Percentiles rank a stretch among this genome's conserved stretches.
phyloP scores from a whole-genome alignment of 2,329 filamentous ascomycete species.

The Trichophyton schoenleinii region DNA sequence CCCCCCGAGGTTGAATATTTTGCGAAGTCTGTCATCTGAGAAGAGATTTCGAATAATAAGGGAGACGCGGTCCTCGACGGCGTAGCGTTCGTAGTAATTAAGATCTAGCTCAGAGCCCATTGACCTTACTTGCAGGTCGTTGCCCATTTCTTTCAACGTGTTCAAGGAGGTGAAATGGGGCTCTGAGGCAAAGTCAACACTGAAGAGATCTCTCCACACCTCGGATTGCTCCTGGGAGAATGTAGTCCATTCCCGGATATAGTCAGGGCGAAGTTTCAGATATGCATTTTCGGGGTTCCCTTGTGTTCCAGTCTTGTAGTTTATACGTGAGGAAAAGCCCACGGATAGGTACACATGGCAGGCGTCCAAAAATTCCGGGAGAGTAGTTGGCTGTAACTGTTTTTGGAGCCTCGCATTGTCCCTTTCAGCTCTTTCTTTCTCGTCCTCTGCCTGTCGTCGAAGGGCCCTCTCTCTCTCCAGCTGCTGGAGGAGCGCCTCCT shows the following conservation, averaged over 20 bases:
- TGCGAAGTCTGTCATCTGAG: conserved; percentile 3
- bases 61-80: conserved; percentile 7
- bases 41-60: conserved; percentile 5
- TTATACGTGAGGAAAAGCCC: conserved; percentile 4
- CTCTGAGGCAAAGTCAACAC: conserved; percentile 8
- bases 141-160: conserved; percentile 6
- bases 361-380: conserved; percentile 12
- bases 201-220: conserved; percentile 7
- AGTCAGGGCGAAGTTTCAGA: conserved; percentile 11
- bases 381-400: neutral
- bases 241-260: conserved; percentile 8
- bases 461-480: neutral
- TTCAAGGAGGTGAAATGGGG: conserved; percentile 9
- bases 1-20: conserved; percentile 9
- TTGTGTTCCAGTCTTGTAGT: neutral
- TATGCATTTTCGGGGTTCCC: conserved; percentile 11
- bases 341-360: conserved; percentile 12
- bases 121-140: neutral
- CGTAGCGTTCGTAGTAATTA: conserved; percentile 6
- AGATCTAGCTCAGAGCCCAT: conserved; percentile 13
- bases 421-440: neutral
- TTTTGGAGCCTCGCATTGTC: neutral
- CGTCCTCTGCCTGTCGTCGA: neutral
- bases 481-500: neutral
- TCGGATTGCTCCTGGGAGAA: conserved; percentile 7